Evolutionary conservation across 345 rosid species (phyloP).

Genomic region (Eucalyptus sp.): DNA sequence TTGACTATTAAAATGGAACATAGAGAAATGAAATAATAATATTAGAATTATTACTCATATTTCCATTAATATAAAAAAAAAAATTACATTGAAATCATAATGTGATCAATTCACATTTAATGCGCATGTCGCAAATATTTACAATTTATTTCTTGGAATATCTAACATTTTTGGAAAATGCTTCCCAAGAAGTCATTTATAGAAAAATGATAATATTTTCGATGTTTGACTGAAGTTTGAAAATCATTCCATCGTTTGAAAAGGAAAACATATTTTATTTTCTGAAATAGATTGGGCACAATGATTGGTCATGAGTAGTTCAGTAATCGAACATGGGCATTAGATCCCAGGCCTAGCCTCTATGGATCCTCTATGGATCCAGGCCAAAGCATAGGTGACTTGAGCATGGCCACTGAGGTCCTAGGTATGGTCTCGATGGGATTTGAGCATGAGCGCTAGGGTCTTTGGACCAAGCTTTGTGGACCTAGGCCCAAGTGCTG

Average conservation of each 20-base stretch:
- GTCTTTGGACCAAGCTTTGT: neutral
- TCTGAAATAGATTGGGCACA: accelerated
- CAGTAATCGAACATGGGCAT: accelerated
- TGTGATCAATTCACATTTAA: neutral
- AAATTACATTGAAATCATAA: neutral
- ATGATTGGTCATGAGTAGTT: neutral
- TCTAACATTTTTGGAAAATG: too few species aligned
- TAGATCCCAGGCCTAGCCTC: accelerated
- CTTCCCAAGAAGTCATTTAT: accelerated
- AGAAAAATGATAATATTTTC: neutral
- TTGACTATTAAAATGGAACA: neutral
- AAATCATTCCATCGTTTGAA: accelerated
- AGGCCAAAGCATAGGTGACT: accelerated
- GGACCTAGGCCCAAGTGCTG: neutral
- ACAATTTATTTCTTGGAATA: too few species aligned
- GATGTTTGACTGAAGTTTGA: accelerated
- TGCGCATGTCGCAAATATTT: accelerated
- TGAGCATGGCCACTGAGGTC: too few species aligned
- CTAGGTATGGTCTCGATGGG: accelerated
- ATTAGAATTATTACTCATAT: too few species aligned
- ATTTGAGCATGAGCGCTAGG: accelerated
- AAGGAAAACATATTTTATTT: neutral
- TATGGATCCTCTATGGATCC: too few species aligned
- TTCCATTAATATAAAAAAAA: neutral
- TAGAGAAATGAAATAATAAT: neutral